Conservation (phyloP, 441 rosid genomes). For the Erodium moschatum region DNA sequence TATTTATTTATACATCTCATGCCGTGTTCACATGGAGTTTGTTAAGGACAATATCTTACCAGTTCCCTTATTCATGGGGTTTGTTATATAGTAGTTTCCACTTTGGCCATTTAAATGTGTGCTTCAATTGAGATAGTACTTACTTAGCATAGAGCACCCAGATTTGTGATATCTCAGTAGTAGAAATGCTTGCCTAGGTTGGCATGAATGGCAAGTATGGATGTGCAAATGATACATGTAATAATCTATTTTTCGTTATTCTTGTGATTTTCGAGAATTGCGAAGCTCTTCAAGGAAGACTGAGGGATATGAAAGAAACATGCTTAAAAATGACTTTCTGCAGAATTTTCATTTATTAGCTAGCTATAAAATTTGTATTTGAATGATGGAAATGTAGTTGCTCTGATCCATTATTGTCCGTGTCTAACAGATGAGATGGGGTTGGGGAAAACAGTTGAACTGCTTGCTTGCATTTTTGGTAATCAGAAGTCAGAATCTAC, state of each 20-base stretch:
- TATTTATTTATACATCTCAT: neutral
- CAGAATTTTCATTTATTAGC: neutral
- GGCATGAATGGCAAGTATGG: too few species aligned
- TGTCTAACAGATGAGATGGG: slow-evolving; percentile 90
- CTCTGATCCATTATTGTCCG: slow-evolving; percentile 20
- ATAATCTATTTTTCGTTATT: neutral
- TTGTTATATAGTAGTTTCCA: neutral
- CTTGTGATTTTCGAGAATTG: neutral
- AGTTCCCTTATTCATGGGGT: neutral
- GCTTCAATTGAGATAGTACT: too few species aligned
- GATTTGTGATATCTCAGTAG: too few species aligned
- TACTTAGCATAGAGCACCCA: too few species aligned
- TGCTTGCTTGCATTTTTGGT: slow-evolving; percentile 82
- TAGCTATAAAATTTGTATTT: neutral
- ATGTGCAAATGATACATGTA: neutral
- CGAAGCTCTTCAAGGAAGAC: slow-evolving; percentile 1
- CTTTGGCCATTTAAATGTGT: neutral
- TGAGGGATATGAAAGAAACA: neutral
- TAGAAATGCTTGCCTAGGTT: neutral
- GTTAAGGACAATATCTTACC: neutral
- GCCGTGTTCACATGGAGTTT: neutral
- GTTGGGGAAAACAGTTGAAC: slow-evolving; percentile 90
- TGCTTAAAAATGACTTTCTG: slow-evolving; percentile 1
- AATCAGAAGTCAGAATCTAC: slow-evolving; percentile 54
- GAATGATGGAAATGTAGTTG: slow-evolving; percentile 14